A percentile compares a stretch with the other conserved stretches of the same genome.
These are phyloP conservation scores for Populus alba DNA, from an alignment of 345 rosid genomes.

Conservation along the genomic window DNA sequence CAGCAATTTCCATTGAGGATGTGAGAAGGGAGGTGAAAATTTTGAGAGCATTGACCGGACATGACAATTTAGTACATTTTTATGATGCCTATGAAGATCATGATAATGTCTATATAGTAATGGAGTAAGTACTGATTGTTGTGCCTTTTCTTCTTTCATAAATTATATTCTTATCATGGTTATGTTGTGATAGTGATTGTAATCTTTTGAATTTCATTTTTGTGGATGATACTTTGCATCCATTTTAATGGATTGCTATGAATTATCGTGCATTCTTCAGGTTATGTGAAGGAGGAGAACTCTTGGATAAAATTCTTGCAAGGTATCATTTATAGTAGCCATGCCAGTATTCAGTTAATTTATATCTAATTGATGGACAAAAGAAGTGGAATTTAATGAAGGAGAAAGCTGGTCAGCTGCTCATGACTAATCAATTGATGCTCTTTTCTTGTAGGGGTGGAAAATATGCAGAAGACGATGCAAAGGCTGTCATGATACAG, in stretches of 20 bases:
- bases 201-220: neutral
- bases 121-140: slow-evolving; percentile 69
- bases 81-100: slow-evolving; percentile 88
- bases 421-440: neutral
- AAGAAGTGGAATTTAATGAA: neutral
- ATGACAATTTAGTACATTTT: slow-evolving; percentile 71
- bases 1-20: slow-evolving; percentile 93
- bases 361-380: neutral
- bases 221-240: neutral
- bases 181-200: neutral
- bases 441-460: slow-evolving; percentile 60
- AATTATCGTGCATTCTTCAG: slow-evolving; percentile 36
- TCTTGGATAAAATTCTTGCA: slow-evolving; percentile 93
- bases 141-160: neutral
- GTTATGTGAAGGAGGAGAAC: slow-evolving; percentile 98
- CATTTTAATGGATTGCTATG: neutral
- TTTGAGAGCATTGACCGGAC: slow-evolving; percentile 82
- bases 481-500: slow-evolving; percentile 76
- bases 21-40: slow-evolving; percentile 97
- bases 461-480: slow-evolving; percentile 84
- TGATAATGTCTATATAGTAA: slow-evolving; percentile 78
- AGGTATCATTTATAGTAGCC: slow-evolving; percentile 45
- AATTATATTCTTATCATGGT: neutral
- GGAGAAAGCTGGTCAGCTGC: neutral
- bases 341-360: neutral